phyloP scores from a whole-genome alignment of 2,329 filamentous ascomycete species.

The Escovopsis sp. region DNA sequence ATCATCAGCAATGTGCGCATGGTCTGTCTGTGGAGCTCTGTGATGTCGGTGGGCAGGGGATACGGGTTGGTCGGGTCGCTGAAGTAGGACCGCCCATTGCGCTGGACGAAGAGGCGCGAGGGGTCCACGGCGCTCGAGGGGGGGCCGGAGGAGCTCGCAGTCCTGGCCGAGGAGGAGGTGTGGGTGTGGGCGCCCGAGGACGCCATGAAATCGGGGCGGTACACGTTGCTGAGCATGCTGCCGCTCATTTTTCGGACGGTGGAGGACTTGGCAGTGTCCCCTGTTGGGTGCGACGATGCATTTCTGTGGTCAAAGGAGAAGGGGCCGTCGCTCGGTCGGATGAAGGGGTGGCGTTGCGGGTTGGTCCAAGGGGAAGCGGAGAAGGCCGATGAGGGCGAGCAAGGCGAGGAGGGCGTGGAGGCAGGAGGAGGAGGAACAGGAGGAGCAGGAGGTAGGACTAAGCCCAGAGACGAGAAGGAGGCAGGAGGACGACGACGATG shows the following conservation, averaged over 20 bases:
- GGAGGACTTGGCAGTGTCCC: conserved; percentile 15
- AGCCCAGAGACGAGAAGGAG: not conserved
- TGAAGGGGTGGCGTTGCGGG: not conserved
- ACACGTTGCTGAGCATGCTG: conserved; percentile 18
- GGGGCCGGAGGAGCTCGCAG: conserved; percentile 28
- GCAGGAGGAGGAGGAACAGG: too few relatives aligned
- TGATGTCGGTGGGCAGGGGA: conserved; percentile 75
- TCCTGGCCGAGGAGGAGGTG: conserved; percentile 27
- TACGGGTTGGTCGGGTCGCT: conserved; percentile 60
- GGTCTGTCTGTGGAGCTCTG: conserved; percentile 77
- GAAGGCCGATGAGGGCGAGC: too few relatives aligned
- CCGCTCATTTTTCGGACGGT: conserved; percentile 20
- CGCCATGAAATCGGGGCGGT: conserved; percentile 32
- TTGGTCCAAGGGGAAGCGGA: too few relatives aligned
- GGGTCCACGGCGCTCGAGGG: conserved; percentile 17
- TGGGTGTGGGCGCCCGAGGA: conserved; percentile 29
- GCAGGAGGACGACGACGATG: conserved; percentile 1
- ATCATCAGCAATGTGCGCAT: conserved; percentile 70
- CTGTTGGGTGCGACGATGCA: conserved; percentile 22
- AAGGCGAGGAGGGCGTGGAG: too few relatives aligned
- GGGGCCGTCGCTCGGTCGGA: conserved; percentile 11
- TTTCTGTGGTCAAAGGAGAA: conserved; percentile 18
- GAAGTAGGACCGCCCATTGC: conserved; percentile 72
- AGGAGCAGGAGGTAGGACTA: too few relatives aligned
- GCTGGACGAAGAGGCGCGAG: conserved; percentile 47